Evolutionary conservation across 495 filamentous ascomycete species (phyloP).

Genomic region (Aspergillus avenaceus): DNA sequence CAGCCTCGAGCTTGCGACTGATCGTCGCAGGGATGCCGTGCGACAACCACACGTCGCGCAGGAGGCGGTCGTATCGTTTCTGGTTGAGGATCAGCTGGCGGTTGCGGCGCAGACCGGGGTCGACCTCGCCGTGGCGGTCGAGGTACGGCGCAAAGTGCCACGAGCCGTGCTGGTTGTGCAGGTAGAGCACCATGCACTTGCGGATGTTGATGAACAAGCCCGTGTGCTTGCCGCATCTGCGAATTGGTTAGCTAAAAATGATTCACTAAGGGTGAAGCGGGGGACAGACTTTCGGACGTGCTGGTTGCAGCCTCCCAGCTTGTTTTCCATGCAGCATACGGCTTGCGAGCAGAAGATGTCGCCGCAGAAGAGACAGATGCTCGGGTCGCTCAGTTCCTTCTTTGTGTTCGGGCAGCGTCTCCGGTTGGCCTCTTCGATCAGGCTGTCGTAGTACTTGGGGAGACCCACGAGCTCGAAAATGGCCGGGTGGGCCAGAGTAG

Average conservation of each 20-base stretch:
- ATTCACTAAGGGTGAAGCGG: background rate
- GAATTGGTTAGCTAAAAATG: constrained; percentile 9
- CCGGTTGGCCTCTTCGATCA: constrained; percentile 87
- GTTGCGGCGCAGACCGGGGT: constrained; percentile 73
- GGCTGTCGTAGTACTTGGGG: constrained; percentile 84
- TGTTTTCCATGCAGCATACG: constrained; percentile 76
- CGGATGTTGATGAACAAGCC: constrained; percentile 94
- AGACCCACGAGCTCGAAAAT: constrained; percentile 94
- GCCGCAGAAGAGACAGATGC: constrained; percentile 91
- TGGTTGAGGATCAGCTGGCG: constrained; percentile 91
- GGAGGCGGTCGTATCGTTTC: constrained; percentile 82
- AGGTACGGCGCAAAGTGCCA: constrained; percentile 89
- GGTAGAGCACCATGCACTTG: constrained; percentile 85
- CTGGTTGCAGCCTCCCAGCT: constrained; percentile 81
- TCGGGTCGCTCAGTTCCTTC: constrained; percentile 84
- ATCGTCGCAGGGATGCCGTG: constrained; percentile 87
- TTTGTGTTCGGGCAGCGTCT: constrained; percentile 83
- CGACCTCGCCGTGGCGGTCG: constrained; percentile 90
- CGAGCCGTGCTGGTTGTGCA: constrained; percentile 75
- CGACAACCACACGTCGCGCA: constrained; percentile 81
- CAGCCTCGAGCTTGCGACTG: constrained; percentile 81
- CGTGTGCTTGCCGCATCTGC: constrained; percentile 80
- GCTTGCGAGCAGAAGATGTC: constrained; percentile 94
- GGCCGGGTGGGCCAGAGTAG: constrained; percentile 69
- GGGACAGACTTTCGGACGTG: constrained; percentile 76